Base-by-base conservation (phyloP, 176 grass and related monocot genomes). In the Aegilops bicornis region DNA sequence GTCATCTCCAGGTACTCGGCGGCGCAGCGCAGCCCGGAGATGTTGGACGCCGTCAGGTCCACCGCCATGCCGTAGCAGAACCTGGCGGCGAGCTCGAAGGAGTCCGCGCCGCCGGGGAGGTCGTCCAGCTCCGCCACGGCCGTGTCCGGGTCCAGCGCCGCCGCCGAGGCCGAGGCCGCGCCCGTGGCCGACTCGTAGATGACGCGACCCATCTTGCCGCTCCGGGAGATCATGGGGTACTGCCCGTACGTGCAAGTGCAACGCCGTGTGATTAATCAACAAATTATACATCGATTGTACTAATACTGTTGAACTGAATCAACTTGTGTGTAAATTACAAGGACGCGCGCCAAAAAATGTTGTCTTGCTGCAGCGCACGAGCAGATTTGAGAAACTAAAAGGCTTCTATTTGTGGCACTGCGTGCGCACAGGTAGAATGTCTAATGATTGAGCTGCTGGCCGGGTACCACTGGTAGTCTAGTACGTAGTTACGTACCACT, bases 1-100 rank as follows among this genome's bases (percentile, higher is more conserved):
- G 94, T 99, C 97, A 99, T 99, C 73, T 99, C 97, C 77, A 99
- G 84, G 89, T 93, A 99, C 85, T 99, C 94, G 10, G 97, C 97
- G 6, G 97, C 88, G 54, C 94, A 96, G 22, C 94, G 94, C 29
- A 99, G 97, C 0, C 94, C 94, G 31, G 97, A 96, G 88, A 99
- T 99, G 92, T 94, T 99, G 36, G 77, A 36, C 56, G 94, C 92
- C 40, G 92, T 94, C 45, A 99, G 92, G 89, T 99, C 97, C 4
- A 99, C 97, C 7, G 97, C 94, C 63, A 99, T 94, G 39, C 92
- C 97, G 78, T 99, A 99, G 90, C 97, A 93, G 90, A 99, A 99
- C 76, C 95, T 88, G 12, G 94, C 94, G 8, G 97, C 92, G 68
- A 99, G 89, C 85, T 99, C 94, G 65, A 99, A 99, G 4, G 94